Evolutionary conservation across 345 rosid genomes (phyloP).

Genomic region (Cardamine chenopodiifolia): DNA sequence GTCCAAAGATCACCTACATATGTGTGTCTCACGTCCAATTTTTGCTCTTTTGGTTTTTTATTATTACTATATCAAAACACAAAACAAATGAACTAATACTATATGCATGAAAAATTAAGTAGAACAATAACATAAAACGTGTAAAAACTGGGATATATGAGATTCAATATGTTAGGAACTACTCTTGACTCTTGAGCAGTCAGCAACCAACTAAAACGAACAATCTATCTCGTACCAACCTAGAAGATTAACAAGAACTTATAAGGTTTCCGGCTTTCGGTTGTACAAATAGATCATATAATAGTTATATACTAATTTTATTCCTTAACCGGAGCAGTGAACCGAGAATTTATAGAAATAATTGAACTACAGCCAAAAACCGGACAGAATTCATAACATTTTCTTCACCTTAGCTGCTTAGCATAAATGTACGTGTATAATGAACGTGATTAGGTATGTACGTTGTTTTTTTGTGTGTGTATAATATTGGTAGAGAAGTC

Average conservation of each 20-base stretch:
- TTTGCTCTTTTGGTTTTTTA: too few species aligned
- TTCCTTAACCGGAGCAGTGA: not conserved
- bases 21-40: not conserved
- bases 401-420: not conserved
- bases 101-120: not conserved
- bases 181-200: not conserved
- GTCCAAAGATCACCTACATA: not conserved
- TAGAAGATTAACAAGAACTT: not conserved
- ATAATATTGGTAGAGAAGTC: constrained; percentile 20
- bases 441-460: not conserved
- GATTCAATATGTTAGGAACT: not conserved
- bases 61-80: too few species aligned
- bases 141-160: not conserved
- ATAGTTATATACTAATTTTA: too few species aligned
- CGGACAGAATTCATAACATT: not conserved
- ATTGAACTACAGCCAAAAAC: constrained; percentile 2
- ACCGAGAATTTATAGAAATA: not conserved
- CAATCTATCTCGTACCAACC: not conserved
- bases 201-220: not conserved
- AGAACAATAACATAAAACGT: not conserved
- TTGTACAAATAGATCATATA: not conserved
- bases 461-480: not conserved
- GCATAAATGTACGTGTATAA: not conserved
- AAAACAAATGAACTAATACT: too few species aligned
- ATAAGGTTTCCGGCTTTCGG: not conserved